A percentile compares a stretch with the other conserved stretches of the same genome.
These are phyloP conservation scores for Aureobasidium uvarum DNA, from an alignment of 2,329 filamentous ascomycete species.

Conservation along the genomic window DNA sequence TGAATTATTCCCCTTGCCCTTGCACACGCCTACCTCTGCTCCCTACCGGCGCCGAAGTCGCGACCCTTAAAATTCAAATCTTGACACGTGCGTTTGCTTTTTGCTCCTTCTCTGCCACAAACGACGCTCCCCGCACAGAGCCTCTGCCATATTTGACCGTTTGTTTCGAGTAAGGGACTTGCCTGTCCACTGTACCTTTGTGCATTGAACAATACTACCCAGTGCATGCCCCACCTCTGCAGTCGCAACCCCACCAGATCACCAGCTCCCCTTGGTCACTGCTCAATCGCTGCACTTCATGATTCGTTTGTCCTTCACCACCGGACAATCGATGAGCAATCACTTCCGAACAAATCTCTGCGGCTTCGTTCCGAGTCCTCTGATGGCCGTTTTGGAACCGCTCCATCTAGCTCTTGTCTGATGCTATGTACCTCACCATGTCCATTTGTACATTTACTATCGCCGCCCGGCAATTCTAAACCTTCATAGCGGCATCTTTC, in stretches of 20 bases:
- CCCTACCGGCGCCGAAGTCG: slow-evolving; percentile 6
- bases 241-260: slow-evolving; percentile 21
- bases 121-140: slow-evolving; percentile 11
- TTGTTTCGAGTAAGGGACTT: background rate
- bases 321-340: background rate
- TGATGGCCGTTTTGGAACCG: background rate
- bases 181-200: background rate
- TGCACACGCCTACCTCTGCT: background rate
- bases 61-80: background rate
- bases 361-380: background rate
- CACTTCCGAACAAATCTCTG: background rate
- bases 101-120: background rate
- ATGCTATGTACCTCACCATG: background rate
- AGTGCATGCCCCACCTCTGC: slow-evolving; percentile 4
- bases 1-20: background rate
- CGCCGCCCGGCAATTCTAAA: slow-evolving; percentile 4
- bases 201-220: background rate
- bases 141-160: slow-evolving; percentile 16
- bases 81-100: slow-evolving; percentile 7
- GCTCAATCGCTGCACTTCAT: background rate
- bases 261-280: background rate
- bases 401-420: background rate
- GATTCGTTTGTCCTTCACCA: background rate
- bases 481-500: background rate
- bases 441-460: background rate